A percentile compares a stretch with the other conserved stretches of the same genome.
Conservation (phyloP, 1,284 basidiomycete genomes). For the Boletellus deceptivus region DNA sequence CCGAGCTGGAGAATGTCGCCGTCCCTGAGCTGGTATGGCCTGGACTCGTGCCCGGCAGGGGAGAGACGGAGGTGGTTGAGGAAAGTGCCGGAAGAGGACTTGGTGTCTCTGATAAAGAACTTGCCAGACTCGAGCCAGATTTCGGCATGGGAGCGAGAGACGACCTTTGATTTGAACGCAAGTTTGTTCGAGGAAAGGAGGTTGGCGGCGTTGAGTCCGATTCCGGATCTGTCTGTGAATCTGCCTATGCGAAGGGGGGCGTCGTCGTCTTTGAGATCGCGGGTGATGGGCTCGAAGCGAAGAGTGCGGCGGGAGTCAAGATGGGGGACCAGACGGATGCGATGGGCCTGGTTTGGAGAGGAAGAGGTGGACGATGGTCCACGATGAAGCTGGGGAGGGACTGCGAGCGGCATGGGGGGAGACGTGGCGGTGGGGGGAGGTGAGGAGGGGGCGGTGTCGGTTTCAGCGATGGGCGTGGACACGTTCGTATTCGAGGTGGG, state of each 20-base stretch:
- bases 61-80: slow-evolving; percentile 92
- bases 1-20: slow-evolving; percentile 96
- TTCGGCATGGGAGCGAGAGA: slow-evolving; percentile 92
- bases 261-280: slow-evolving; percentile 74
- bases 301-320: slow-evolving; percentile 89
- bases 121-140: slow-evolving; percentile 73
- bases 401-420: slow-evolving; percentile 22
- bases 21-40: slow-evolving; percentile 82
- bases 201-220: slow-evolving; percentile 65
- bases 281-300: slow-evolving; percentile 89
- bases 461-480: slow-evolving; percentile 10
- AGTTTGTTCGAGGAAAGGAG: slow-evolving; percentile 78
- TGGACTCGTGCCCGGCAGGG: slow-evolving; percentile 79
- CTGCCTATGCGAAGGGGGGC: slow-evolving; percentile 82
- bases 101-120: slow-evolving; percentile 92
- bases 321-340: slow-evolving; percentile 89
- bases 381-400: slow-evolving; percentile 24
- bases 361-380: slow-evolving; percentile 23
- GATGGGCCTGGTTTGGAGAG: slow-evolving; percentile 37
- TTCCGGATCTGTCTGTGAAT: slow-evolving; percentile 83
- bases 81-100: slow-evolving; percentile 91
- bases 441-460: slow-evolving; percentile 14
- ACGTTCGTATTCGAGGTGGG: slow-evolving; percentile 23
- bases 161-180: slow-evolving; percentile 96
- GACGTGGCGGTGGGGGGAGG: slow-evolving; percentile 8